Evolutionary conservation across 2,329 filamentous ascomycete species (phyloP).

Genomic region (Fusarium sp.): DNA sequence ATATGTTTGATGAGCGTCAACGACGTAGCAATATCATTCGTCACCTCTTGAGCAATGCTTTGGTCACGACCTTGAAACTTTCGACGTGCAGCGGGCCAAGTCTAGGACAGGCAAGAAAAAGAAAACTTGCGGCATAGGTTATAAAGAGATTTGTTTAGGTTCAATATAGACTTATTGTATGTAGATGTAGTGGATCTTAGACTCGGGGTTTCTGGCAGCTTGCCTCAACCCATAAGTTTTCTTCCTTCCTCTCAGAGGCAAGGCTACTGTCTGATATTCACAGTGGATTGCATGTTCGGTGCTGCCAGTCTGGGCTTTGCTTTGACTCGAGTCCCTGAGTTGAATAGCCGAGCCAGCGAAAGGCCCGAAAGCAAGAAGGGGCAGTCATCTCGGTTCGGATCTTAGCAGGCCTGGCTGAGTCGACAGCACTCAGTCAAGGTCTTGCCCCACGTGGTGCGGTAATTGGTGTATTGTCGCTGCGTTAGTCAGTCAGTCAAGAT

Average conservation of each 20-base stretch:
- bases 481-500: background rate
- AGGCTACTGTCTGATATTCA: conserved; percentile 5
- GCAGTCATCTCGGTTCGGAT: conserved; percentile 36
- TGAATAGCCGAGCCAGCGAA: conserved; percentile 28
- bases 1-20: background rate
- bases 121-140: background rate
- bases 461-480: conserved; percentile 11
- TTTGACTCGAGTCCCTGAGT: conserved; percentile 2
- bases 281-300: conserved; percentile 29
- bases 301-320: conserved; percentile 26
- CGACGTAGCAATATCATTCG: background rate
- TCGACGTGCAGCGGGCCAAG: background rate
- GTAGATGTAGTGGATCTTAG: background rate
- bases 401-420: conserved; percentile 7
- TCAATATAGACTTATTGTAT: background rate
- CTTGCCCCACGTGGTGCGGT: conserved; percentile 36
- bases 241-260: background rate
- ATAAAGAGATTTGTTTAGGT: background rate
- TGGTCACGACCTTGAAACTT: background rate
- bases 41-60: background rate
- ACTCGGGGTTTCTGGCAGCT: background rate
- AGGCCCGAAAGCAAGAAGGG: conserved; percentile 31
- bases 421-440: conserved; percentile 1
- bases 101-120: background rate
- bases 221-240: background rate